A percentile compares a stretch with the other conserved stretches of the same genome.
Conservation (phyloP, 1,284 basidiomycete species). For the Cutaneotrichosporon spelunceum region DNA sequence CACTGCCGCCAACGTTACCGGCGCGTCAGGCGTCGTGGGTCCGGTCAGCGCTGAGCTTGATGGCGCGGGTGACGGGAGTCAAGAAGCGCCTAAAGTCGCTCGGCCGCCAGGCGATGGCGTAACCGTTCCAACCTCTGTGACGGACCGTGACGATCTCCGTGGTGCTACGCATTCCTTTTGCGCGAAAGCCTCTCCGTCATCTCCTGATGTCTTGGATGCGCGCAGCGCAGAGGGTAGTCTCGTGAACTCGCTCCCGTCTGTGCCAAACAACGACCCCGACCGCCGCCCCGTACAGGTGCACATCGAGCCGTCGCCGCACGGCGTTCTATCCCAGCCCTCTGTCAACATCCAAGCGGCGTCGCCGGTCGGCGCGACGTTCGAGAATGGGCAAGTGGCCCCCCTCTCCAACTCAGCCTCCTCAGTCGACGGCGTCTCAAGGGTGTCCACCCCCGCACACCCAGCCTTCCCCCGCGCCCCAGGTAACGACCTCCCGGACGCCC, state of each 20-base stretch:
- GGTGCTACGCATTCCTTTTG: conserved; percentile 14
- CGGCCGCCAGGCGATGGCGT: not conserved
- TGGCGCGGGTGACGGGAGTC: conserved; percentile 7
- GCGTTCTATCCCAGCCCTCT: not conserved
- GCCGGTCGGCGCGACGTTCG: not conserved
- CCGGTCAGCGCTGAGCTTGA: not conserved
- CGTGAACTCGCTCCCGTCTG: conserved; percentile 3
- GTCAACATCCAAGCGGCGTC: conserved; percentile 15
- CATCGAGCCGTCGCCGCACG: conserved; percentile 40
- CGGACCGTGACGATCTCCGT: conserved; percentile 1
- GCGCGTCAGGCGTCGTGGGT: not conserved
- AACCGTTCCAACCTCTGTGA: conserved; percentile 5
- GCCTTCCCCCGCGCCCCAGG: conserved; percentile 8
- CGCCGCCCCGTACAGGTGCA: conserved; percentile 35
- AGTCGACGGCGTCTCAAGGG: conserved; percentile 2
- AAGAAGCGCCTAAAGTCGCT: not conserved
- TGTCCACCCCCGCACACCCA: conserved; percentile 4
- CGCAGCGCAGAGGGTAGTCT: conserved; percentile 5
- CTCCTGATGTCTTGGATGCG: not conserved
- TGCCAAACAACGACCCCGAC: conserved; percentile 6
- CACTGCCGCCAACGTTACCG: not conserved
- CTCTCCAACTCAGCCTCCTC: not conserved
- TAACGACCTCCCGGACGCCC: conserved; percentile 6
- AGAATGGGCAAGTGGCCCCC: not conserved
- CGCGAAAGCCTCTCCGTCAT: conserved; percentile 1